A percentile compares a stretch with the other conserved stretches of the same genome.
phyloP scores from a whole-genome alignment of 805 yeast genomes.

The Cyberlindnera meyerae region DNA sequence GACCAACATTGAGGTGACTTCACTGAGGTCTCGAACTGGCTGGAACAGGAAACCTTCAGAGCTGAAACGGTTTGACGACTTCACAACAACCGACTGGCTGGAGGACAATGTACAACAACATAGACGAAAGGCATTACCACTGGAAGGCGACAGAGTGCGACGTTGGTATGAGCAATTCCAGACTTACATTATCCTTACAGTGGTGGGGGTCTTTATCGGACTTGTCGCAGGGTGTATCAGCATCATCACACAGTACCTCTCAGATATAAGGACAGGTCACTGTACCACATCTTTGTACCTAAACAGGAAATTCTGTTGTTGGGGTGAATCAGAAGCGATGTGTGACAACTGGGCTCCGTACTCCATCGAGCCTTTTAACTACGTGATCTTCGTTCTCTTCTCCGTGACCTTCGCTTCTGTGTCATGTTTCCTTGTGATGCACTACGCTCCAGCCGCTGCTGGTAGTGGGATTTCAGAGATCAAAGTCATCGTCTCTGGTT shows the following conservation, averaged over 20 bases:
- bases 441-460: slow-evolving; percentile 84
- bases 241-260: slow-evolving; percentile 81
- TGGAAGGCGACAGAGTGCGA: slow-evolving; percentile 4
- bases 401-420: slow-evolving; percentile 58
- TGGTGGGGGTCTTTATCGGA: slow-evolving; percentile 77
- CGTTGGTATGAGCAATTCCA: slow-evolving; percentile 19
- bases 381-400: slow-evolving; percentile 50
- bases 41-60: slow-evolving; percentile 14
- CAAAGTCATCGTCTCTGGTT: slow-evolving; percentile 91
- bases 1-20: slow-evolving; percentile 2
- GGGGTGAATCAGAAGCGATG: slow-evolving; percentile 43
- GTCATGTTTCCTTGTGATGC: slow-evolving; percentile 65
- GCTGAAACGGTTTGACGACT: slow-evolving; percentile 49
- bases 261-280: slow-evolving; percentile 72
- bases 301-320: slow-evolving; percentile 77
- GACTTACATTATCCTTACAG: slow-evolving; percentile 66
- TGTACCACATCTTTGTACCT: slow-evolving; percentile 68
- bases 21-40: slow-evolving; percentile 5
- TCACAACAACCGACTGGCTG: slow-evolving; percentile 67
- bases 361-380: slow-evolving; percentile 43
- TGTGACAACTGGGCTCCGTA: slow-evolving; percentile 73
- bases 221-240: slow-evolving; percentile 76
- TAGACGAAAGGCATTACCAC: slow-evolving; percentile 10
- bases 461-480: slow-evolving; percentile 98
- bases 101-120: slow-evolving; percentile 54